A percentile compares a stretch with the other conserved stretches of the same genome.
Evolutionary conservation across 2,329 filamentous ascomycete genomes (phyloP).

Genomic region (Fusarium udum): DNA sequence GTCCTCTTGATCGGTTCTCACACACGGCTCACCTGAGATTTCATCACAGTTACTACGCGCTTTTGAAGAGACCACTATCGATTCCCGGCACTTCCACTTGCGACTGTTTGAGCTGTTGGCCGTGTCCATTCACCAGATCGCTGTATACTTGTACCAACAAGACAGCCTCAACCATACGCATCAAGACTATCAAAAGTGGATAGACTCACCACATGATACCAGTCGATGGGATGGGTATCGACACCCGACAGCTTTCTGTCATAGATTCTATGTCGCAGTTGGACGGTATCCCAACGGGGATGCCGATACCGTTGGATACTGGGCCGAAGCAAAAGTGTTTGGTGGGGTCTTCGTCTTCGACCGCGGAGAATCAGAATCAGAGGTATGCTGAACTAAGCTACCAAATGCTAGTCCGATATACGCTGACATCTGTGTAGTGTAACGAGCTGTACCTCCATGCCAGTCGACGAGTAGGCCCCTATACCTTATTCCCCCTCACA

Average conservation of each 20-base stretch:
- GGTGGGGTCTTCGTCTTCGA: constrained; percentile 23
- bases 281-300: constrained; percentile 4
- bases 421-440: neutral
- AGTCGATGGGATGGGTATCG: neutral
- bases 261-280: neutral
- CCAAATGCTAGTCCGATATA: too few relatives aligned
- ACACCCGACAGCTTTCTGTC: constrained; percentile 3
- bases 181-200: neutral
- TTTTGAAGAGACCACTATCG: neutral
- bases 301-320: constrained; percentile 18
- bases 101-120: constrained; percentile 15
- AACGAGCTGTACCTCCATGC: neutral
- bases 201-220: neutral
- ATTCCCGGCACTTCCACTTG: neutral
- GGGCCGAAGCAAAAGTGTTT: constrained; percentile 25
- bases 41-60: neutral
- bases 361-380: constrained; percentile 4
- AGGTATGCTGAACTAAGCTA: constrained; percentile 1
- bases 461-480: neutral
- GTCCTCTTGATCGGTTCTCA: neutral
- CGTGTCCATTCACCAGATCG: constrained; percentile 3
- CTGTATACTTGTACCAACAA: neutral
- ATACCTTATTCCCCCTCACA: constrained; percentile 13
- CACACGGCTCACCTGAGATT: neutral
- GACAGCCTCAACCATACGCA: constrained; percentile 2